Evolutionary conservation across 176 grass and related monocot species (phyloP), one percentile per base, ranked within the genome.

Genomic region (Carex littledalei): DNA sequence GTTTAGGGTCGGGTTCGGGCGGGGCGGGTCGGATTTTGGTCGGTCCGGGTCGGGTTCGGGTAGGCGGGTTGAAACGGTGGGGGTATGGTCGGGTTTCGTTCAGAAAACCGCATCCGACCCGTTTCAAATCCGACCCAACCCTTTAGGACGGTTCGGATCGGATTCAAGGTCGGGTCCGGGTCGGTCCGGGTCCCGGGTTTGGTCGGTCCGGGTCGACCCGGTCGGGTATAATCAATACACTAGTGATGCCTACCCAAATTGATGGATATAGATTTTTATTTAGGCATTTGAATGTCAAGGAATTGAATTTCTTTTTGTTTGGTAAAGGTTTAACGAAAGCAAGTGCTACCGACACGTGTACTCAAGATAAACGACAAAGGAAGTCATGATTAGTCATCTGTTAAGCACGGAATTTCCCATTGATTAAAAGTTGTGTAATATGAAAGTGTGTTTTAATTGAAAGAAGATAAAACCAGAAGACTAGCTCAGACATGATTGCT

Each of bases 171-270:
- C n/a, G n/a, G n/a, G n/a, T n/a, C n/a, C n/a, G n/a, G n/a, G n/a
- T n/a, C n/a, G n/a, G n/a, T n/a, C n/a, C n/a, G n/a, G n/a, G n/a
- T n/a, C n/a, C n/a, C n/a, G n/a, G n/a, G n/a, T n/a, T n/a, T n/a
- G n/a, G n/a, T n/a, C n/a, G n/a, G n/a, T n/a, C n/a, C n/a, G n/a
- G n/a, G n/a, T n/a, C n/a, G n/a, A n/a, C n/a, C n/a, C n/a, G n/a
- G n/a, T n/a, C n/a, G n/a, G n/a, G n/a, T n/a, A n/a, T n/a, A n/a
- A n/a, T n/a, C n/a, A n/a, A n/a, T n/a, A n/a, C n/a, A n/a, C n/a
- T n/a, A 29, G 63, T 50, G 81, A 83, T 69, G 61, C 81, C 21
- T 83, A 83, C 67, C 58, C 80, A 65, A 47, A 63, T 81, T 37
- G 55, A 81, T 39, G 59, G 55, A 18, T 60, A 61, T 60, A 39